Evolutionary conservation across 2,329 filamentous ascomycete species (phyloP).

Genomic region (Venturia effusa): DNA sequence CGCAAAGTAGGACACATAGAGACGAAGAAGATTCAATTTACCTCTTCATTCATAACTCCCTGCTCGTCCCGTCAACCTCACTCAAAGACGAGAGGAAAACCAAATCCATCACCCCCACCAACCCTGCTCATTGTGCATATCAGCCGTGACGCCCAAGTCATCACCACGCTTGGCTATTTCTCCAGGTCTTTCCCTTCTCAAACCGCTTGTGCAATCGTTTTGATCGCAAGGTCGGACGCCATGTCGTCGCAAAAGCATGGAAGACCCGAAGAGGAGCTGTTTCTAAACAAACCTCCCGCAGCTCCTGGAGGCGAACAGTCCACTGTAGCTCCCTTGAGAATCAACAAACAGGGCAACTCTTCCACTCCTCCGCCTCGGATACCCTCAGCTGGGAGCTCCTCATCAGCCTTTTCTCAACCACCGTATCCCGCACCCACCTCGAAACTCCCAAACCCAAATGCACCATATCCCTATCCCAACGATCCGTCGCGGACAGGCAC

Average conservation of each 20-base stretch:
- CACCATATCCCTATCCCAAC: conserved; percentile 36
- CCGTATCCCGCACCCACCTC: conserved; percentile 48
- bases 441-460: conserved; percentile 35
- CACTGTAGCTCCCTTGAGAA: conserved; percentile 72
- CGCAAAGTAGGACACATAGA: background rate
- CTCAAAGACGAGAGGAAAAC: background rate
- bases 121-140: background rate
- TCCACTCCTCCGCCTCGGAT: conserved; percentile 38
- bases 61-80: background rate
- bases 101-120: background rate
- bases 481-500: conserved; percentile 23
- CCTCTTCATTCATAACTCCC: background rate
- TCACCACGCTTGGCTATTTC: background rate
- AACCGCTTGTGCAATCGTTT: background rate
- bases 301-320: conserved; percentile 51
- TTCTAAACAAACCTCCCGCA: conserved; percentile 45
- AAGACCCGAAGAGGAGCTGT: conserved; percentile 71
- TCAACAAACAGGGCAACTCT: conserved; percentile 57
- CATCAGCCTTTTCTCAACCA: background rate
- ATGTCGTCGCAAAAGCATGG: conserved; percentile 35
- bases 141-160: background rate
- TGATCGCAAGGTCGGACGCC: background rate
- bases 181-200: background rate
- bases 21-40: background rate
- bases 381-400: conserved; percentile 1